A percentile compares a stretch with the other conserved stretches of the same genome.
These are phyloP conservation scores for Peronospora destructor DNA, from an alignment of 352 stramenopile genomes.

Conservation along the genomic window DNA sequence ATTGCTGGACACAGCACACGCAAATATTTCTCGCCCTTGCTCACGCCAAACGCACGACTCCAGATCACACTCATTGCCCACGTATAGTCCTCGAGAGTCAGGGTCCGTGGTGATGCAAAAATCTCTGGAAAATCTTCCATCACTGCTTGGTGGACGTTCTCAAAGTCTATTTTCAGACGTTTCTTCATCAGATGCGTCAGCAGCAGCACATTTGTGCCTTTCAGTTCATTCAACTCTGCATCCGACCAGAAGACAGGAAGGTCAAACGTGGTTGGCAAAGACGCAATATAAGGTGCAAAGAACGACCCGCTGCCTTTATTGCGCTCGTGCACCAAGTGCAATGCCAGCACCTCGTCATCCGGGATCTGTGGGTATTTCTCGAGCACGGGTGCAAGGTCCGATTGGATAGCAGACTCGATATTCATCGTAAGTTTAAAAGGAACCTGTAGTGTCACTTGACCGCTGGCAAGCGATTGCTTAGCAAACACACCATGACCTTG, in stretches of 20 bases:
- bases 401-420: constrained; percentile 34
- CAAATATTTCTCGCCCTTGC: constrained; percentile 32
- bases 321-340: constrained; percentile 57
- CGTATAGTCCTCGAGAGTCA: constrained; percentile 51
- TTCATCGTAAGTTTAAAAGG: constrained; percentile 52
- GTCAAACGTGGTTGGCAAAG: constrained; percentile 47
- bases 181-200: constrained; percentile 58
- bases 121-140: constrained; percentile 38
- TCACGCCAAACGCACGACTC: constrained; percentile 63
- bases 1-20: constrained; percentile 57
- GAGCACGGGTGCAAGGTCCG: constrained; percentile 36
- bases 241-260: constrained; percentile 53
- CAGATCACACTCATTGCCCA: constrained; percentile 76
- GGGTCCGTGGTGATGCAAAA: constrained; percentile 26
- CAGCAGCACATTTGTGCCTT: constrained; percentile 51
- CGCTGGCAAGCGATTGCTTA: constrained; percentile 24
- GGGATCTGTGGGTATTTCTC: constrained; percentile 35
- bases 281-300: constrained; percentile 51
- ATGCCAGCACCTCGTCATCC: constrained; percentile 44
- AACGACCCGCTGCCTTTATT: constrained; percentile 39
- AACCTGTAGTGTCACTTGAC: constrained; percentile 41
- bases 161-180: constrained; percentile 52
- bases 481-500: constrained; percentile 51
- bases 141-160: constrained; percentile 45
- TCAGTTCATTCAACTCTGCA: constrained; percentile 35